Conservation (phyloP, 768 basidiomycete genomes). For the Lactarius indigo region DNA sequence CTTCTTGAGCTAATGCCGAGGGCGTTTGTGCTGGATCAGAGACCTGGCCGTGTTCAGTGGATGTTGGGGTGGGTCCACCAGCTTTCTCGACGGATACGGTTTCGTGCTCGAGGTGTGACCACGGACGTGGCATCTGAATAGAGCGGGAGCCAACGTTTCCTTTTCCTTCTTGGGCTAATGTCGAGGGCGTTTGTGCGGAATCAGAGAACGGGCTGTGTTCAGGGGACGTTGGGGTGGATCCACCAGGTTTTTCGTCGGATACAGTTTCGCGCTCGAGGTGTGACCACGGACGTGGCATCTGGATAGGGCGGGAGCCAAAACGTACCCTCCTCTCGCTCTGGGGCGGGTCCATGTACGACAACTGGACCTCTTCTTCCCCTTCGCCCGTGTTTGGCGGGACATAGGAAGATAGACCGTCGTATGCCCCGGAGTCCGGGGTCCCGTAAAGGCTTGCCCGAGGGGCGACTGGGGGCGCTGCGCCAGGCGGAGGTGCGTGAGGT, state of each 20-base stretch:
- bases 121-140: slow-evolving; percentile 19
- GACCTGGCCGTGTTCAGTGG: background rate
- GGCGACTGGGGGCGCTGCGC: slow-evolving; percentile 37
- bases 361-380: slow-evolving; percentile 27
- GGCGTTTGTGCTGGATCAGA: background rate
- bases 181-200: background rate
- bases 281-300: slow-evolving; percentile 15
- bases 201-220: background rate
- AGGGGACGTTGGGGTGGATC: background rate
- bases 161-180: background rate
- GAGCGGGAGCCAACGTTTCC: too few species aligned
- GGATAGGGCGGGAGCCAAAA: slow-evolving; percentile 16
- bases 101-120: background rate
- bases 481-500: slow-evolving; percentile 42
- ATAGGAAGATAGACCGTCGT: slow-evolving; percentile 12
- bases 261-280: background rate
- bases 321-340: slow-evolving; percentile 17
- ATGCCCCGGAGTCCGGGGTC: background rate
- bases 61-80: background rate
- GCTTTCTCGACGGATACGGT: background rate
- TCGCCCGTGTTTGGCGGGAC: slow-evolving; percentile 21
- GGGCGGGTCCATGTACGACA: slow-evolving; percentile 31
- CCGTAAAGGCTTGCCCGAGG: slow-evolving; percentile 12
- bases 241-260: slow-evolving; percentile 3
- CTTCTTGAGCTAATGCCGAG: background rate